Evolutionary conservation across 371 early-diverging fungal species (phyloP), one percentile per base, ranked within the genome.

Genomic region (Gilbertella persicaria): DNA sequence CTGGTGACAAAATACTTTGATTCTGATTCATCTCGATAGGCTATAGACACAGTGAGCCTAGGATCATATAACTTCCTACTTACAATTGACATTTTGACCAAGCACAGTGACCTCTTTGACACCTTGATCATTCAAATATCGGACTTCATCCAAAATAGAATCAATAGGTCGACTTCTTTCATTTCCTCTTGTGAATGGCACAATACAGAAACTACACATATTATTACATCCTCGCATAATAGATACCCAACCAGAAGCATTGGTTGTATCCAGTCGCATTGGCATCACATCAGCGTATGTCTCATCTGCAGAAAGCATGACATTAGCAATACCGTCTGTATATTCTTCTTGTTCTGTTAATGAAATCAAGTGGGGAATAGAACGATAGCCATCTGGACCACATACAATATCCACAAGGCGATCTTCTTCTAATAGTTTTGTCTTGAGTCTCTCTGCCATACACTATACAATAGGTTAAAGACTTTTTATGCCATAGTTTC

Each of bases 181-280:
- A 33, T 74, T 89, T 29, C 75, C 80, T 53, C 82, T 71, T 3
- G 89, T 90, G 38, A 89, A 89, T 4, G 90, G 89, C 2, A 89
- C 90, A 20, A 91, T 88, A 57, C 91, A 91, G 60, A 86, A 91
- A 35, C 82, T 78, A 53, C 91, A 91, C 91, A 91, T 91, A 55
- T 91, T 91, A 64, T 91, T 89, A 67, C 91, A 91, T 41, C 91
- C 91, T 26, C 91, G 67, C 91, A 91, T 91, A 33, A 91, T 80
- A 3, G 87, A 87, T 10, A 91, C 62, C 66, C 84, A 86, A 5
- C 82, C 91, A 28, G 84, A 75, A 13, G 82, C 75, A 52, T 72
- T 75, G 52, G 79, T 73, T 16, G 74, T 63, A 51, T 89, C 78
- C 23, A 88, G 67, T 24, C 91, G 73, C 60, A 90, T 79, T 0